Base-by-base conservation (phyloP, 495 filamentous ascomycete species). In the Mytilinidion resinicola region DNA sequence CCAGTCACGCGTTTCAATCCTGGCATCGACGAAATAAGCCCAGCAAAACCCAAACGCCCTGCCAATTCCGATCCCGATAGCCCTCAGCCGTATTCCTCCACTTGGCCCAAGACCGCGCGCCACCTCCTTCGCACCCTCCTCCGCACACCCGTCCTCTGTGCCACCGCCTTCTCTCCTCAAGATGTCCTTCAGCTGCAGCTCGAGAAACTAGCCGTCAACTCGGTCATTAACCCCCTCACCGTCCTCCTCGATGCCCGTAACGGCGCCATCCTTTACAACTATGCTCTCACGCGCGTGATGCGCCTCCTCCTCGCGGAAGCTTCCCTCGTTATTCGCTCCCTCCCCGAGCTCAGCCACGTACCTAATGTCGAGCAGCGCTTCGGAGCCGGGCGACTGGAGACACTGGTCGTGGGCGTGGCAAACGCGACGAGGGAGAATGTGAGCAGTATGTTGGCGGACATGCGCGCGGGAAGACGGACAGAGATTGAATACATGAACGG, bases 401-500 rank as follows among this genome's bases (percentile, higher is more conserved):
- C 74, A 17, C 67, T 81, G 51, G 79, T 82, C 1, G 73, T 83
- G 19, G 61, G 74, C 20, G 77, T 88, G 7, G 83, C 80, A 7
- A 69, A 75, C n/a, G 78, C 76, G 60, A 92, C 86, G 1, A 74
- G 72, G 1, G 71, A 77, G 37, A 92, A 95, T 67, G 78, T 77
- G 38, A 90, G 86, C 65, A 85, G 82, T 3, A 96, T 96, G 90
- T 68, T 89, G 20, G 87, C 90, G 66, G 91, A 96, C 70, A 77
- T 92, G 17, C 69, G 73, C 35, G 70, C 70, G 1, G 77, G 83
- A 3, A 80, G 77, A 66, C 62, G 70, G 51, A 95, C 89, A 1
- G 91, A 95, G 70, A 82, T 96, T 54, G 81, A 86, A 17, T 91
- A 87, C 64, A 80, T 95, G 62, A 96, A 93, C 72, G 91, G 90